phyloP scores from a whole-genome alignment of 139 green algal species.

The Chlamydomonas applanata region DNA sequence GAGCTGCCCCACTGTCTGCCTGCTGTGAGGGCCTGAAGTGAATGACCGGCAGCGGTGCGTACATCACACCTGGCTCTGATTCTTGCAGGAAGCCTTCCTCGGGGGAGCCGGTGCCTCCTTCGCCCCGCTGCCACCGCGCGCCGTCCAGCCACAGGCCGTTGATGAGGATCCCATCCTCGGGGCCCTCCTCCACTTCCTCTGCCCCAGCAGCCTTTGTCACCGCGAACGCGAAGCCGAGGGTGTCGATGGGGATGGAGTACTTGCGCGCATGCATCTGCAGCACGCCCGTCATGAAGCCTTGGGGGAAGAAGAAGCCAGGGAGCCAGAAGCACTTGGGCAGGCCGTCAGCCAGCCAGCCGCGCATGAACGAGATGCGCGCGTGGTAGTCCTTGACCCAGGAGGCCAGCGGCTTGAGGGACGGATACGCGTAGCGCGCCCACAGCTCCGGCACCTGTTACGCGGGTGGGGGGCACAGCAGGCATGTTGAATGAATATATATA shows the following conservation, averaged over 20 bases:
- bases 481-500: too few relatives aligned
- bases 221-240: conserved; percentile 70
- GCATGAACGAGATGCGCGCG: conserved; percentile 75
- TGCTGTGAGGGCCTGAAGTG: conserved; percentile 55
- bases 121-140: conserved; percentile 54
- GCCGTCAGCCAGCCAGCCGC: conserved; percentile 65
- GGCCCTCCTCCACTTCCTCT: conserved; percentile 13
- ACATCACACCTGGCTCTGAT: conserved; percentile 67
- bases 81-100: conserved; percentile 51
- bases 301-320: conserved; percentile 84
- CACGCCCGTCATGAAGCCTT: conserved; percentile 87
- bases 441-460: conserved; percentile 65
- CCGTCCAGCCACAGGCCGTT: conserved; percentile 79
- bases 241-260: conserved; percentile 80
- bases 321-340: conserved; percentile 79
- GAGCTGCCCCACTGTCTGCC: conserved; percentile 34
- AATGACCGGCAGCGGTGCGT: conserved; percentile 70
- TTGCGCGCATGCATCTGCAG: conserved; percentile 86
- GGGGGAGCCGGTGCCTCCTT: too few relatives aligned
- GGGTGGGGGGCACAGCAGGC: background rate
- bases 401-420: conserved; percentile 77
- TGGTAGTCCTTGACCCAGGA: conserved; percentile 80
- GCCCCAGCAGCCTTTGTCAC: conserved; percentile 34
- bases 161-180: conserved; percentile 68
- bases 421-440: conserved; percentile 75